Conservation (phyloP, 2,329 filamentous ascomycete genomes). For the Penicillium decumbens region DNA sequence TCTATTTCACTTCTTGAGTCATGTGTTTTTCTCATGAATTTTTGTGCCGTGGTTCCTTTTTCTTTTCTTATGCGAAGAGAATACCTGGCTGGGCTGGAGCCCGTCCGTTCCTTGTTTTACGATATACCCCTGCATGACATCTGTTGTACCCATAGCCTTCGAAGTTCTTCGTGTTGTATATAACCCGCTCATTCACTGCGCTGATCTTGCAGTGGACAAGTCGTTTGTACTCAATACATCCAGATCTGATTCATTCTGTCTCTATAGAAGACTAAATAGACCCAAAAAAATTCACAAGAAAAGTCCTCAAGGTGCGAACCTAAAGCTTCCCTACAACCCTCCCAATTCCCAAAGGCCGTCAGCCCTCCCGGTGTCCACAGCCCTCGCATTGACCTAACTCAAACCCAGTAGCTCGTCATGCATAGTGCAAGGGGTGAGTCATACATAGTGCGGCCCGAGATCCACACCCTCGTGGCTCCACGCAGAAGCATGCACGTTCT, state of each 20-base stretch:
- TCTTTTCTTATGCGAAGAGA: not conserved
- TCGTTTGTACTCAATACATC: not conserved
- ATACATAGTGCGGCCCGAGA: not conserved
- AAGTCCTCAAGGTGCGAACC: not conserved
- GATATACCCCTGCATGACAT: conserved; percentile 16
- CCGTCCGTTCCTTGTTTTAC: conserved; percentile 17
- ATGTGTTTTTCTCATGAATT: conserved; percentile 4
- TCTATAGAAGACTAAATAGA: not conserved
- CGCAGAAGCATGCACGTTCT: not conserved
- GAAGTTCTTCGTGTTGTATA: not conserved
- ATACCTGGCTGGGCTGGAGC: conserved; percentile 3
- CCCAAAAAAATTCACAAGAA: not conserved
- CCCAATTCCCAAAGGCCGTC: not conserved
- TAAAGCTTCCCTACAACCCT: not conserved
- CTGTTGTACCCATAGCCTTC: conserved; percentile 12
- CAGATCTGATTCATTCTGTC: not conserved
- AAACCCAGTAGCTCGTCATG: not conserved
- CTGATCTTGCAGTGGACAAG: not conserved
- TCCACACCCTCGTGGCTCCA: not conserved
- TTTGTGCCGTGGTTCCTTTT: conserved; percentile 1
- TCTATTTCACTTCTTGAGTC: conserved; percentile 17
- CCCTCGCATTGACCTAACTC: not conserved
- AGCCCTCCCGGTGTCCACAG: too few relatives aligned
- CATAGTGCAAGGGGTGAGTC: not conserved
- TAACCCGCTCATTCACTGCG: not conserved